phyloP scores from a whole-genome alignment of 2,329 filamentous ascomycete species.

The Onygenales sp. region DNA sequence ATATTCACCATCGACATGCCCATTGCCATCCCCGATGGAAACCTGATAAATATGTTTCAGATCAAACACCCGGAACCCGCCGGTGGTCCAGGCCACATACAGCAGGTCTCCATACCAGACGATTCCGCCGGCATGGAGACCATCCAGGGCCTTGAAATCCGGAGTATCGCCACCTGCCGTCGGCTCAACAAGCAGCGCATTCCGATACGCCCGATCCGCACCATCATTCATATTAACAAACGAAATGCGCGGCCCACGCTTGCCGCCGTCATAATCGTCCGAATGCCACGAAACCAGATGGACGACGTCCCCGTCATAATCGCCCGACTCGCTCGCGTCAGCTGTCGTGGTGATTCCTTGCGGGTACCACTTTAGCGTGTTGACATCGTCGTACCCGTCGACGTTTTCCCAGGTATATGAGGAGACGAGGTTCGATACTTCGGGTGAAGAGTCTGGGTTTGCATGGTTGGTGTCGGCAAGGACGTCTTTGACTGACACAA shows the following conservation, averaged over 20 bases:
- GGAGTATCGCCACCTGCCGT: slow-evolving; percentile 15
- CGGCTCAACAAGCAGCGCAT: slow-evolving; percentile 27
- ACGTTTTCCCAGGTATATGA: slow-evolving; percentile 4
- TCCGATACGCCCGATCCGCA: slow-evolving; percentile 16
- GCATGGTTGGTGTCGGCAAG: neutral
- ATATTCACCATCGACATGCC: slow-evolving; percentile 25
- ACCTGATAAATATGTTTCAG: slow-evolving; percentile 23
- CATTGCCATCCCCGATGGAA: slow-evolving; percentile 21
- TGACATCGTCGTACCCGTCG: slow-evolving; percentile 20
- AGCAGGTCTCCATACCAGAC: slow-evolving; percentile 5
- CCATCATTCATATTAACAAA: slow-evolving; percentile 3
- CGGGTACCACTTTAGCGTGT: slow-evolving; percentile 25
- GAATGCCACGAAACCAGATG: slow-evolving; percentile 26
- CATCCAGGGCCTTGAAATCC: slow-evolving; percentile 21
- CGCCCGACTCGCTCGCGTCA: slow-evolving; percentile 22
- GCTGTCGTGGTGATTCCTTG: slow-evolving; percentile 27
- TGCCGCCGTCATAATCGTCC: slow-evolving; percentile 1
- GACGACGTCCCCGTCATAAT: slow-evolving; percentile 23
- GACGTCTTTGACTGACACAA: slow-evolving; percentile 2
- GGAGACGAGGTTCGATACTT: neutral
- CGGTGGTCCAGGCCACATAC: slow-evolving; percentile 1
- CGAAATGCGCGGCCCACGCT: slow-evolving; percentile 2
- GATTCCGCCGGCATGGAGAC: slow-evolving; percentile 25
- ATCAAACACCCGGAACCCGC: slow-evolving; percentile 3
- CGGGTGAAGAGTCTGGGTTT: slow-evolving; percentile 1